These are phyloP conservation scores for Pythium phragmitis DNA, from an alignment of 352 stramenopile genomes.

Conservation along the genomic window DNA sequence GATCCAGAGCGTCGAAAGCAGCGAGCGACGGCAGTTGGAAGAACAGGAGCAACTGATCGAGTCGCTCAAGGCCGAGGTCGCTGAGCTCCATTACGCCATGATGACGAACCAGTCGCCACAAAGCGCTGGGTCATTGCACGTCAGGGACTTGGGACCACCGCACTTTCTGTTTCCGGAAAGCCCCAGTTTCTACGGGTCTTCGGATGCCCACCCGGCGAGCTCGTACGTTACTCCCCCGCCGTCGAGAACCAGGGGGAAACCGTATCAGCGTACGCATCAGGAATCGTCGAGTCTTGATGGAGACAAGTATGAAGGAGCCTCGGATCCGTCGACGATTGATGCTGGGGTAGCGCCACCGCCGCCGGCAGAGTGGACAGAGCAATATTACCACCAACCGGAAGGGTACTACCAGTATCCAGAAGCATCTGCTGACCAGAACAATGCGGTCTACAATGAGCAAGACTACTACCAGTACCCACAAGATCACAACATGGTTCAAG, in stretches of 20 bases:
- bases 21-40: slow-evolving; percentile 20
- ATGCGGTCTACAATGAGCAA: not conserved
- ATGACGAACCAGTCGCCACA: not conserved
- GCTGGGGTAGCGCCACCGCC: not conserved
- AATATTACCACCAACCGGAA: slow-evolving; percentile 1
- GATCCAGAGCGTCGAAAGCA: slow-evolving; percentile 28
- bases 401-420: not conserved
- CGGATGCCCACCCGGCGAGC: not conserved
- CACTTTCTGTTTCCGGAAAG: not conserved
- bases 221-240: slow-evolving; percentile 14
- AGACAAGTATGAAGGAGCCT: not conserved
- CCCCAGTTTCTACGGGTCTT: not conserved
- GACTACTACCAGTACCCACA: not conserved
- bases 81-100: slow-evolving; percentile 9
- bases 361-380: slow-evolving; percentile 6
- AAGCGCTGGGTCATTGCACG: not conserved
- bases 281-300: not conserved
- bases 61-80: slow-evolving; percentile 35
- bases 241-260: not conserved
- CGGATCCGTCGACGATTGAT: not conserved
- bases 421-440: not conserved
- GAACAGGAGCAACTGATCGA: slow-evolving; percentile 31
- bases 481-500: not conserved
- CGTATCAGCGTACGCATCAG: not conserved
- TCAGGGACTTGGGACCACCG: not conserved